Conservation (phyloP, 2,329 filamentous ascomycete genomes). For the Helotiales sp. region DNA sequence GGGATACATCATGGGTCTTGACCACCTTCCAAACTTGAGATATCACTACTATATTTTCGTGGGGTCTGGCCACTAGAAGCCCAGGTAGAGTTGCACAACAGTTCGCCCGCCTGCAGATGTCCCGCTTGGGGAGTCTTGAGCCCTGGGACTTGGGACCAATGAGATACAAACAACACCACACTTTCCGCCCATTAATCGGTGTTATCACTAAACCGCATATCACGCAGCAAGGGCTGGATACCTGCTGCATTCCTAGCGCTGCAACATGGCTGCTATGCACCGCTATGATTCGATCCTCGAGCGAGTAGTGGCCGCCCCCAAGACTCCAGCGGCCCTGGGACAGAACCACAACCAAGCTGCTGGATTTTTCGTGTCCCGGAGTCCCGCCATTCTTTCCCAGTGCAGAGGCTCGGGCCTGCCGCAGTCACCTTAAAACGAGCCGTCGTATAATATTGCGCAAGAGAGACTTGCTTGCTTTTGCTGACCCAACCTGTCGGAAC, state of each 20-base stretch:
- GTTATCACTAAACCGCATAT: neutral
- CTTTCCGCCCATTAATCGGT: neutral
- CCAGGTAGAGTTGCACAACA: neutral
- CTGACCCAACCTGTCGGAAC: constrained; percentile 4
- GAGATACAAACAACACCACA: neutral
- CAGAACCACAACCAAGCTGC: constrained; percentile 20
- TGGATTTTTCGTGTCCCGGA: constrained; percentile 27
- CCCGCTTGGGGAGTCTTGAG: neutral
- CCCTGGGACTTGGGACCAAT: constrained; percentile 1
- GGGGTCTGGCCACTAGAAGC: constrained; percentile 1
- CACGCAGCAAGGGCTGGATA: neutral
- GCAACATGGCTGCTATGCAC: too few species aligned
- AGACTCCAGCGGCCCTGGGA: neutral
- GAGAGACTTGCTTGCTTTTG: constrained; percentile 14
- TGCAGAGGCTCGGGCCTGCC: constrained; percentile 22
- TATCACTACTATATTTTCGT: constrained; percentile 2
- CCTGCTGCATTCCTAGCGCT: neutral
- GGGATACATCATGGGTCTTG: neutral
- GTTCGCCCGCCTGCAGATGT: constrained; percentile 4
- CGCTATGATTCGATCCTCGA: neutral
- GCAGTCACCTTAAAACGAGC: constrained; percentile 10
- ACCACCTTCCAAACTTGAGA: constrained; percentile 2
- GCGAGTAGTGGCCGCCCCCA: neutral
- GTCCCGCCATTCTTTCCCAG: constrained; percentile 22
- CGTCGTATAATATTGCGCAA: constrained; percentile 14